Evolutionary conservation across 1,139 yeast species (phyloP), one percentile per base, ranked within the genome.

Genomic region (Pichia sp.): DNA sequence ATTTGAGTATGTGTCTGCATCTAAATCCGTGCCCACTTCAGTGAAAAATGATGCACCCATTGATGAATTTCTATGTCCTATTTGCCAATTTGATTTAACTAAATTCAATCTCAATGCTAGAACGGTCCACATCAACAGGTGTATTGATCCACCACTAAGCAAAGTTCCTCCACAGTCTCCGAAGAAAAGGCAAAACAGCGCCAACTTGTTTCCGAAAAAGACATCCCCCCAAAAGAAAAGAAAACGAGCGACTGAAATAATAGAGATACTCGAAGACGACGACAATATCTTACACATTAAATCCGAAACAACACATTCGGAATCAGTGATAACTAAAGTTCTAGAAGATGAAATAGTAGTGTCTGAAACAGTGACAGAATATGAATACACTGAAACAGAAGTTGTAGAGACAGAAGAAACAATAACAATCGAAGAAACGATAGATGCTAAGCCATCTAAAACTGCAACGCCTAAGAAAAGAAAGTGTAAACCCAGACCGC

Each of bases 101-200:
- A 47, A 50, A 1, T 59, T 75, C 10, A 56, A 67, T 2, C 49
- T 80, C 4, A 67, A 69, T 20, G 70, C 69, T 34, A 65, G 86
- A 38, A 76, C 73, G 11, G 66, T 68, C n/a, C 90, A 83, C 58
- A 85, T 81, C 19, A 83, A 81, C 50, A 65, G 67, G 20, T 83
- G 89, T 54, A 58, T 79, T 18, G 51, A 52, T 33, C 44, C 51
- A 7, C 52, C 56, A 6, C 11, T 31, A 11, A 19, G 17, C 4
- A 38, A 38, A 19, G 7, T 6, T 9, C 10, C 18, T 10, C 12
- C 2, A 18, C 17, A 15, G 17, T 15, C 4, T 2, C 20, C 4
- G 18, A 31, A 31, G 18, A n/a, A 31, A n/a, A 31, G 34, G 27
- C 7, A 24, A 24, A 24, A 24, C 10, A 24, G 10, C 10, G 21